phyloP scores from a whole-genome alignment of 257 asterid species.

The Primulina tabacum region DNA sequence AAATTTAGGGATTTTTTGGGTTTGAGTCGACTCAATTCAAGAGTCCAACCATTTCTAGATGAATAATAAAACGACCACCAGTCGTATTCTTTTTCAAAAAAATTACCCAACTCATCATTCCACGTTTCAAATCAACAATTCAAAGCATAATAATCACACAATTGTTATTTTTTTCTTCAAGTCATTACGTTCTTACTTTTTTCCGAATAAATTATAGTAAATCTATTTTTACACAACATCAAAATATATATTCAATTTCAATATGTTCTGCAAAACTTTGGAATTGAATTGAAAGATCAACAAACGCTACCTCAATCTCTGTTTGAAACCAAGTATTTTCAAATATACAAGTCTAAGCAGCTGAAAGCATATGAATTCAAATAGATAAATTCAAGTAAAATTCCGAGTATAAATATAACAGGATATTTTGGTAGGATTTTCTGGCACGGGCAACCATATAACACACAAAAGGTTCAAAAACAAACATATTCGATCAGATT shows the following conservation, averaged over 20 bases:
- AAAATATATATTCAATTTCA: background rate
- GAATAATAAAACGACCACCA: background rate
- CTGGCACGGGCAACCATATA: background rate
- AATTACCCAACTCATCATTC: background rate
- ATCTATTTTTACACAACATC: background rate
- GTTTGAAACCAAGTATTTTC: background rate
- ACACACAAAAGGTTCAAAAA: constrained; percentile 5
- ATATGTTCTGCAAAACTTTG: background rate
- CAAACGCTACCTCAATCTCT: background rate
- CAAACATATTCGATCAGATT: background rate
- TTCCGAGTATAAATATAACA: background rate
- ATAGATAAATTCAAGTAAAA: background rate
- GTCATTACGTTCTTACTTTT: background rate
- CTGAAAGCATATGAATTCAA: background rate
- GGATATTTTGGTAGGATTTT: background rate
- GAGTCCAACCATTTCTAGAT: background rate
- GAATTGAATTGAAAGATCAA: background rate
- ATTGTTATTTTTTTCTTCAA: too few species aligned
- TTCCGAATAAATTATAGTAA: background rate
- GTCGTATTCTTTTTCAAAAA: too few species aligned
- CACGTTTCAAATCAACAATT: background rate
- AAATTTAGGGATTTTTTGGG: background rate
- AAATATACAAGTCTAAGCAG: background rate
- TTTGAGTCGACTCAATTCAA: background rate
- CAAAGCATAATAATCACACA: background rate